These are phyloP conservation scores for Mucor saturninus DNA, from an alignment of 371 early-diverging fungal species.

Conservation along the genomic window DNA sequence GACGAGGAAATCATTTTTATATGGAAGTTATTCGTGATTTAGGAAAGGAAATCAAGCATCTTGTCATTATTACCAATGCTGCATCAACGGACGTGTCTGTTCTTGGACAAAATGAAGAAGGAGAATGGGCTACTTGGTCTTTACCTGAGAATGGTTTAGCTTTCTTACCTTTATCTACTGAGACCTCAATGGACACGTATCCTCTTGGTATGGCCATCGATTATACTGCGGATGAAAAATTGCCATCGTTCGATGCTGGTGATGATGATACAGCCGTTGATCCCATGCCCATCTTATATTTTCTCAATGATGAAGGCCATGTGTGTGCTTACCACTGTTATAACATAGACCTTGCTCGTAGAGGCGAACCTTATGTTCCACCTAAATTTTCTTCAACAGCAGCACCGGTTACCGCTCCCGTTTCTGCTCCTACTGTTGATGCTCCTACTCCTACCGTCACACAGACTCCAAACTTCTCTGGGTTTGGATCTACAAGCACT, in stretches of 20 bases:
- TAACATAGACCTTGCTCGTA: slow-evolving; percentile 37
- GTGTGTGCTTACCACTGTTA: slow-evolving; percentile 50
- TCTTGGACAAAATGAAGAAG: slow-evolving; percentile 41
- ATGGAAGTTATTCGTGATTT: slow-evolving; percentile 47
- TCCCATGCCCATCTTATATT: slow-evolving; percentile 47
- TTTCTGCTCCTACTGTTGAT: slow-evolving; percentile 2
- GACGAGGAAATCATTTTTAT: slow-evolving; percentile 42
- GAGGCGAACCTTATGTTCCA: slow-evolving; percentile 30
- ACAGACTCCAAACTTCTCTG: slow-evolving; percentile 9
- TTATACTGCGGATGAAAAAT: slow-evolving; percentile 37
- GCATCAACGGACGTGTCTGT: slow-evolving; percentile 47
- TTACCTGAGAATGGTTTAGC: slow-evolving; percentile 38
- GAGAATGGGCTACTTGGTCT: slow-evolving; percentile 50
- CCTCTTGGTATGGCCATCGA: slow-evolving; percentile 53
- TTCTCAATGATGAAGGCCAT: slow-evolving; percentile 49
- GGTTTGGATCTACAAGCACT: not conserved
- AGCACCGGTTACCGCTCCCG: slow-evolving; percentile 4
- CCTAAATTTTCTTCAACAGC: slow-evolving; percentile 5
- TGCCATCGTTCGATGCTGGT: slow-evolving; percentile 46
- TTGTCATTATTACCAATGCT: slow-evolving; percentile 43
- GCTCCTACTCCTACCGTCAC: not conserved
- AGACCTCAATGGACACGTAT: slow-evolving; percentile 41
- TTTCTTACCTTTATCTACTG: slow-evolving; percentile 43
- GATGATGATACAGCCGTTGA: slow-evolving; percentile 33
- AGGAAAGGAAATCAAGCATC: slow-evolving; percentile 38